Conservation (phyloP, 768 basidiomycete species). For the Chlorophyllum brunneum region DNA sequence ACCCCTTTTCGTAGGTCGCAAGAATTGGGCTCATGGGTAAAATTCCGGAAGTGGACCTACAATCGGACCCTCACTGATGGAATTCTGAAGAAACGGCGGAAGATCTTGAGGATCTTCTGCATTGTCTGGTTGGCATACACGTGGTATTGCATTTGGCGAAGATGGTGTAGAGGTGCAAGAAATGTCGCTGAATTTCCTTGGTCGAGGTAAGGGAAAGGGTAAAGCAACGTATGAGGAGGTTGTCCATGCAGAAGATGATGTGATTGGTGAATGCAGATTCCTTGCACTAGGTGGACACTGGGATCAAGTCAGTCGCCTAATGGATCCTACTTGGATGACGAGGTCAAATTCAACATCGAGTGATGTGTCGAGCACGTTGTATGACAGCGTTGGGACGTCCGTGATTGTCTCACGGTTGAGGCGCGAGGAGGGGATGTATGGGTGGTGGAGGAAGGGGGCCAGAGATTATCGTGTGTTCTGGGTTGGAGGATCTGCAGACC, state of each 20-base stretch:
- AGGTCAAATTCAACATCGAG: constrained; percentile 45
- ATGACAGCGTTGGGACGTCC: constrained; percentile 49
- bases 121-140: too few species aligned
- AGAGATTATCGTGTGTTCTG: constrained; percentile 83
- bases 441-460: constrained; percentile 69
- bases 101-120: too few species aligned
- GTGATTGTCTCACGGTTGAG: constrained; percentile 43
- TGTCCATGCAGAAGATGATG: constrained; percentile 53
- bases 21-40: too few species aligned
- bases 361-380: constrained; percentile 38
- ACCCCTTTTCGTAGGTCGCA: too few species aligned
- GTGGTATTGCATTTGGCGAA: constrained; percentile 64
- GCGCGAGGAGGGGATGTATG: constrained; percentile 67
- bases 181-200: constrained; percentile 48
- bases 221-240: constrained; percentile 44
- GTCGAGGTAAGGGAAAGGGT: constrained; percentile 45
- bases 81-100: too few species aligned
- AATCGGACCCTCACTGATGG: too few species aligned
- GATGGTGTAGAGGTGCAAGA: constrained; percentile 77
- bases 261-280: constrained; percentile 63
- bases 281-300: constrained; percentile 50
- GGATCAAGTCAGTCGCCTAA: constrained; percentile 32
- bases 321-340: constrained; percentile 32
- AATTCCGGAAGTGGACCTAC: too few species aligned
- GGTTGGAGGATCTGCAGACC: constrained; percentile 57